Evolutionary conservation across 2,329 filamentous ascomycete species (phyloP).

Genomic region (Uncinocarpus reesii): DNA sequence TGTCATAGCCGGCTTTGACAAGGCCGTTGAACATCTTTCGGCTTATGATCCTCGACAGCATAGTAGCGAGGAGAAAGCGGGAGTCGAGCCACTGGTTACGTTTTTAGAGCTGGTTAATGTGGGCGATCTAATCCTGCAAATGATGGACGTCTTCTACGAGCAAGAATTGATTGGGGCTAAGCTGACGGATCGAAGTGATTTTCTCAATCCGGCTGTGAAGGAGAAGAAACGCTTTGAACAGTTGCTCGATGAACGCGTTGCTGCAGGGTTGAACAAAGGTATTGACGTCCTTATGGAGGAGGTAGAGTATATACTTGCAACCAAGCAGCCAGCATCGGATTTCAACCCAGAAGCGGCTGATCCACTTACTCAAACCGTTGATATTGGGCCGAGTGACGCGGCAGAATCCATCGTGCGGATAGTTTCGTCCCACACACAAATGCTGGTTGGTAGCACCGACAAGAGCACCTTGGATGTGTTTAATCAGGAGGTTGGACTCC

Average conservation of each 20-base stretch:
- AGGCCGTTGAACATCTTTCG: conserved; percentile 80
- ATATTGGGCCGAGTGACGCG: conserved; percentile 61
- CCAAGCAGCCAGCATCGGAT: conserved; percentile 73
- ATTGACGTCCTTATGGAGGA: conserved; percentile 98
- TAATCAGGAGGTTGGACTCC: conserved; percentile 90
- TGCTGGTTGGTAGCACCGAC: conserved; percentile 89
- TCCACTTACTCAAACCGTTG: conserved; percentile 28
- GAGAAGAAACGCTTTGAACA: conserved; percentile 99
- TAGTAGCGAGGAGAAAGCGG: conserved; percentile 58
- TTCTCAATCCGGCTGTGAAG: conserved; percentile 78
- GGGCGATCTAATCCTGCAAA: conserved; percentile 93
- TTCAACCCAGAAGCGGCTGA: conserved; percentile 60
- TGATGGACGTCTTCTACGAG: conserved; percentile 97
- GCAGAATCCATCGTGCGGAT: conserved; percentile 73
- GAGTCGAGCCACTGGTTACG: conserved; percentile 82
- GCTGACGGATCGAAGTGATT: conserved; percentile 86
- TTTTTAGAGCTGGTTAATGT: conserved; percentile 98
- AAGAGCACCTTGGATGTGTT: conserved; percentile 98
- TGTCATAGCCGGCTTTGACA: conserved; percentile 86
- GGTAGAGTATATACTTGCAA: conserved; percentile 88
- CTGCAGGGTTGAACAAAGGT: conserved; percentile 89
- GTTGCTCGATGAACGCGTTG: conserved; percentile 94
- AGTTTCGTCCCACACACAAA: conserved; percentile 77
- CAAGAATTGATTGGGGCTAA: conserved; percentile 78
- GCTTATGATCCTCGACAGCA: conserved; percentile 77